A percentile compares a stretch with the other conserved stretches of the same genome.
These are phyloP conservation scores for Leccinum boreale DNA, from an alignment of 768 basidiomycete genomes.

Conservation along the genomic window DNA sequence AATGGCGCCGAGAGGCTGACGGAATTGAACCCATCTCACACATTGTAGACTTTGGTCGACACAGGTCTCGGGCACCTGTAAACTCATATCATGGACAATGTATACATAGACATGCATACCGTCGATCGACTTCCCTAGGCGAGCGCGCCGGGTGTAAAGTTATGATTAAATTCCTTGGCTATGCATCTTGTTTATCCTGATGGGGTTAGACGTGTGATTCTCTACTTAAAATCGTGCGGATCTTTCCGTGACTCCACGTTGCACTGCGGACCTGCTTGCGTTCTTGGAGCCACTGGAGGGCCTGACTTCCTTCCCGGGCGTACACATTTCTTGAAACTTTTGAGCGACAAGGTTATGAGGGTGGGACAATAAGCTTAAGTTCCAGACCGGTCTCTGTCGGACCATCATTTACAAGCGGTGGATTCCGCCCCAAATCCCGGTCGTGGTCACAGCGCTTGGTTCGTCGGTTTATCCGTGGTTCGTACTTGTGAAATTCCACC, in stretches of 20 bases:
- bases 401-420: too few relatives aligned
- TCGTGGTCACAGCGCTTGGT: neutral
- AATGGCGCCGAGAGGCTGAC: too few relatives aligned
- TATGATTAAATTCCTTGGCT: too few relatives aligned
- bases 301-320: too few relatives aligned
- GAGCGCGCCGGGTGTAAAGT: too few relatives aligned
- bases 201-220: neutral
- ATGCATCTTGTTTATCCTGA: neutral
- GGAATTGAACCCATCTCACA: neutral
- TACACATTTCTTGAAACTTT: neutral
- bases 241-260: neutral
- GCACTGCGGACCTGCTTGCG: neutral
- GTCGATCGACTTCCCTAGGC: too few relatives aligned
- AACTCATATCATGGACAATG: neutral
- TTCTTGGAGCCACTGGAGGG: too few relatives aligned
- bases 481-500: neutral
- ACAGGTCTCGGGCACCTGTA: accelerated
- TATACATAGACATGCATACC: neutral
- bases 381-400: neutral
- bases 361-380: neutral
- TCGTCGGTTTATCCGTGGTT: neutral
- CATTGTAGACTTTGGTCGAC: neutral
- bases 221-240: neutral
- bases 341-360: neutral
- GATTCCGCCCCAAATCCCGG: too few relatives aligned